A percentile compares a stretch with the other conserved stretches of the same genome.
These are phyloP conservation scores for Penicillium lividum DNA, from an alignment of 495 filamentous ascomycete species.

Conservation along the genomic window DNA sequence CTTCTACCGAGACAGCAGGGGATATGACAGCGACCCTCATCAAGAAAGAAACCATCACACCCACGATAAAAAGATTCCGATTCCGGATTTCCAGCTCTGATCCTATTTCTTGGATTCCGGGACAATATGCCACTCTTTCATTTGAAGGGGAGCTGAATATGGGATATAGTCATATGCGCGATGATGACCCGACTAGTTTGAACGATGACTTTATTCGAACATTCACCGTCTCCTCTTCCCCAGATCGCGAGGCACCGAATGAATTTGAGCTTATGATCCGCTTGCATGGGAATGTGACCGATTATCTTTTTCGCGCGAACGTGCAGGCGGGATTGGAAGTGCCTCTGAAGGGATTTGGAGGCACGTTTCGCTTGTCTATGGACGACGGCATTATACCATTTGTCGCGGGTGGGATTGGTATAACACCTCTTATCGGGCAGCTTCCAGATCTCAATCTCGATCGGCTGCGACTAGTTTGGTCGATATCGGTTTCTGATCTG, in stretches of 20 bases:
- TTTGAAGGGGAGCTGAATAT: conserved; percentile 65
- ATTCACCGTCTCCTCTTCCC: conserved; percentile 70
- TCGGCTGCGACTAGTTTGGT: conserved; percentile 44
- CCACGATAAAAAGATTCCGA: conserved; percentile 61
- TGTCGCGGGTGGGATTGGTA: conserved; percentile 76
- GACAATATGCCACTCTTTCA: conserved; percentile 74
- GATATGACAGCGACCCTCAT: conserved; percentile 52
- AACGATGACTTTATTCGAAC: conserved; percentile 84
- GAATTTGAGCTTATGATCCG: conserved; percentile 73
- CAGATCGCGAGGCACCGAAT: conserved; percentile 38
- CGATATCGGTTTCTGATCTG: conserved; percentile 58
- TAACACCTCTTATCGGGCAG: conserved; percentile 74
- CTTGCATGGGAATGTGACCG: conserved; percentile 65
- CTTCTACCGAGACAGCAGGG: conserved; percentile 20
- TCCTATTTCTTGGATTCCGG: conserved; percentile 57
- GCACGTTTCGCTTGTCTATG: conserved; percentile 59
- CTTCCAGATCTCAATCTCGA: conserved; percentile 46
- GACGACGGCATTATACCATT: conserved; percentile 45
- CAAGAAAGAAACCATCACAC: conserved; percentile 57
- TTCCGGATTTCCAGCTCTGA: conserved; percentile 55
- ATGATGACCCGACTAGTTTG: conserved; percentile 71
- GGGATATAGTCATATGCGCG: conserved; percentile 80
- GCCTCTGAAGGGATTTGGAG: conserved; percentile 70
- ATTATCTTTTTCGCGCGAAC: conserved; percentile 60
- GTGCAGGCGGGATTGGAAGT: conserved; percentile 58